Evolutionary conservation across 345 rosid species (phyloP).

Genomic region (Acer campestre): DNA sequence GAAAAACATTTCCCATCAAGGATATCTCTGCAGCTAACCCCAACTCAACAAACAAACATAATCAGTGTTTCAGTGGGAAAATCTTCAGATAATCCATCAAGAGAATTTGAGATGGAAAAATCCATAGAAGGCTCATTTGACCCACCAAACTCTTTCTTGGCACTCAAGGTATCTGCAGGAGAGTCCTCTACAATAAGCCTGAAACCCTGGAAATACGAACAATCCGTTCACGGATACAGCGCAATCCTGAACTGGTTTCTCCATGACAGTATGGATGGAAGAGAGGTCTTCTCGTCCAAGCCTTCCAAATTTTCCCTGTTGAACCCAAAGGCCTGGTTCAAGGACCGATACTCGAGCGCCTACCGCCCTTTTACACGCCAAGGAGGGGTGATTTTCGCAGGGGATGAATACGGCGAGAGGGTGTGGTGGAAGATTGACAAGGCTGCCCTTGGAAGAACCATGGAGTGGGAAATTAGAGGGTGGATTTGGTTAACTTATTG

Average conservation of each 20-base stretch:
- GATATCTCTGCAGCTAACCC: constrained; percentile 69
- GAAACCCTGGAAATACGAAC: constrained; percentile 88
- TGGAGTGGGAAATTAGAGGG: constrained; percentile 86
- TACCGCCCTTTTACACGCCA: constrained; percentile 75
- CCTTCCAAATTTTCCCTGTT: constrained; percentile 67
- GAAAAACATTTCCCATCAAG: constrained; percentile 90
- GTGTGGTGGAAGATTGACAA: constrained; percentile 77
- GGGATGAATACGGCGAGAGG: constrained; percentile 74
- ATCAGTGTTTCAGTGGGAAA: constrained; percentile 72
- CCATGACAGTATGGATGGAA: constrained; percentile 75
- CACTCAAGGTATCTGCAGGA: constrained; percentile 57
- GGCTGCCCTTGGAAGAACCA: constrained; percentile 50
- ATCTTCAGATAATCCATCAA: constrained; percentile 67
- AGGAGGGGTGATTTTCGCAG: constrained; percentile 86
- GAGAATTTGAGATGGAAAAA: constrained; percentile 52
- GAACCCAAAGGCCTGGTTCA: constrained; percentile 83
- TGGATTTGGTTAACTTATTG: constrained; percentile 91
- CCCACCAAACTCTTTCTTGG: constrained; percentile 66
- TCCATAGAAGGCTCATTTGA: constrained; percentile 63
- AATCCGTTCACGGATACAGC: constrained; percentile 65
- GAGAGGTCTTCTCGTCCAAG: constrained; percentile 76
- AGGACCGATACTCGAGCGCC: constrained; percentile 65
- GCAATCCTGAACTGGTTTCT: constrained; percentile 78
- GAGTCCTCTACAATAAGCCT: constrained; percentile 63
- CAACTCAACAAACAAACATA: constrained; percentile 64